Evolutionary conservation across 2,329 filamentous ascomycete genomes (phyloP).

Genomic region (Diaporthe longicolla): DNA sequence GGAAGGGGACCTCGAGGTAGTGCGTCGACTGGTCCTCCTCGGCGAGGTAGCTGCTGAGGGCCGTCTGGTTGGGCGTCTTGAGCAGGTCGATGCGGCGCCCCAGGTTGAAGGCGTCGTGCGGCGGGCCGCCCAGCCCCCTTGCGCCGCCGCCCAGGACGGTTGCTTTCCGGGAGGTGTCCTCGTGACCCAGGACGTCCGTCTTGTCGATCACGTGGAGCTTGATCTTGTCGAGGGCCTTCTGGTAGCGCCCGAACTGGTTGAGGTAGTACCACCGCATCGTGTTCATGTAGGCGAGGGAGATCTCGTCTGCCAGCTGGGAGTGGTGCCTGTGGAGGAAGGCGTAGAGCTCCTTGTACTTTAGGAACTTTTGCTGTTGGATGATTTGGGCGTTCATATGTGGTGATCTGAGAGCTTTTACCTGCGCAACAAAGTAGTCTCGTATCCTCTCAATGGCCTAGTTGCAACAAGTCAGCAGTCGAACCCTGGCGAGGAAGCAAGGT

Average conservation of each 20-base stretch:
- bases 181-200: constrained; percentile 85
- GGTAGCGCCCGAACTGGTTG: constrained; percentile 91
- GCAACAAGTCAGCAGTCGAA: constrained; percentile 17
- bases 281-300: constrained; percentile 93
- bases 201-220: constrained; percentile 87
- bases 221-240: constrained; percentile 85
- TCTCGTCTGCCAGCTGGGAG: constrained; percentile 86
- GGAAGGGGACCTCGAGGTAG: constrained; percentile 91
- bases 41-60: constrained; percentile 88
- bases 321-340: constrained; percentile 88
- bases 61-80: constrained; percentile 78
- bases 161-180: constrained; percentile 77
- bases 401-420: constrained; percentile 93
- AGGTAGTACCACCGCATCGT: constrained; percentile 99
- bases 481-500: neutral
- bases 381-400: constrained; percentile 98
- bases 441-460: constrained; percentile 88
- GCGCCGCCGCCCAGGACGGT: constrained; percentile 66
- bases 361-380: constrained; percentile 92
- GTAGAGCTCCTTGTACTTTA: constrained; percentile 90
- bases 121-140: constrained; percentile 64
- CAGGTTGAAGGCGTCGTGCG: constrained; percentile 90
- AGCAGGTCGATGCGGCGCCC: constrained; percentile 89
- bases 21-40: constrained; percentile 91
- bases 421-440: constrained; percentile 91